Evolutionary conservation across 2,329 filamentous ascomycete species (phyloP), one percentile per base, ranked within the genome.

Genomic region (Aureobasidium sp.): DNA sequence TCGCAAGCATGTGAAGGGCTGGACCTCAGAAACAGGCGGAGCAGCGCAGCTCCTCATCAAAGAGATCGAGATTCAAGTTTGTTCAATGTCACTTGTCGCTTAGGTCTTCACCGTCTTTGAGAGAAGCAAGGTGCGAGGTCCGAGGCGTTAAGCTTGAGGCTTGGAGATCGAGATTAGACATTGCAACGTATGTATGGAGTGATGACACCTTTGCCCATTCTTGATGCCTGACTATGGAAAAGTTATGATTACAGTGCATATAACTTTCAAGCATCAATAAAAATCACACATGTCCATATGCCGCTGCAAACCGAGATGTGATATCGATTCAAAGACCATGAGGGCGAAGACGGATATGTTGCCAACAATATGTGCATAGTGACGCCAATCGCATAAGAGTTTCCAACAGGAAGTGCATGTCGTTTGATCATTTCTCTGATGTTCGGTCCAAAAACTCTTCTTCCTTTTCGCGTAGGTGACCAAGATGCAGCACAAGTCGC

Each of bases 361-460:
- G 47, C 34, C 35, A 39, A 50, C 47, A 29, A 21, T 5, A 12
- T 7, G 2, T 39, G 47, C 47, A 50, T 24, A 39, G 39, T 21
- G 34, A 39, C 17, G 47, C 47, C 47, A 38, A 22, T 50, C 24
- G 37, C 35, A 41, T 24, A 40, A 34, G 37, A 51, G 25, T 27
- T 41, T 41, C 32, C 17, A 40, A 32, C 48, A 49, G 24, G 19
- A 24, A 41, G 34, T 51, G 48, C 27, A 51, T 51, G 41, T n/a
- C n/a, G n/a, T 51, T 41, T 41, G 48, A 51, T 41, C 35, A 32
- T 34, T 27, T 32, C 17, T 32, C 34, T 25, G 17, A 25, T 32
- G 48, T 41, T 27, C 25, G 37, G 27, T 41, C 35, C 27, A 32
- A 41, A 27, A 51, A 19, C 37, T 32, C 27, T 21, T 51, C 25